Percentiles rank a stretch among this genome's conserved stretches.
These are phyloP conservation scores for Akanthomyces uredinophilus DNA, from an alignment of 2,329 filamentous ascomycete species.

Conservation along the genomic window DNA sequence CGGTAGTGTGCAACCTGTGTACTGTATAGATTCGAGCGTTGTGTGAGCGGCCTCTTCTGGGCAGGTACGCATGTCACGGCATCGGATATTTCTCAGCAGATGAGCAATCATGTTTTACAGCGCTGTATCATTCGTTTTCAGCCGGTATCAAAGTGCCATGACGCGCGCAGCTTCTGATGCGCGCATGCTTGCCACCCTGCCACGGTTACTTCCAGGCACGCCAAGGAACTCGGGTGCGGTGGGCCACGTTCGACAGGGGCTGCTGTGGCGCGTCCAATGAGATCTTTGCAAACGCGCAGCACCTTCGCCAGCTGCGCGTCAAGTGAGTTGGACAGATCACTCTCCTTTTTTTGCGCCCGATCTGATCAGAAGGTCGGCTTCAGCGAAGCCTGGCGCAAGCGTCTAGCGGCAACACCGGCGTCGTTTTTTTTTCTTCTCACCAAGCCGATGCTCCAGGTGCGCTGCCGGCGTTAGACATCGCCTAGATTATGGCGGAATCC, in stretches of 20 bases:
- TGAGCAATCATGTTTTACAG: no score
- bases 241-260: not conserved
- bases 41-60: no score
- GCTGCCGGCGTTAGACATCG: not conserved
- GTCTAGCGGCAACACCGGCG: not conserved
- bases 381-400: not conserved
- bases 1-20: no score
- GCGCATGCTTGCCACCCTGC: not conserved
- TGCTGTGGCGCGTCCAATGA: not conserved
- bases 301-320: not conserved
- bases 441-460: not conserved
- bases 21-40: no score
- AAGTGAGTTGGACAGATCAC: conserved; percentile 2
- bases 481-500: not conserved
- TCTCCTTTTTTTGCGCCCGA: not conserved
- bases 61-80: no score
- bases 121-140: no score
- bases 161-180: not conserved
- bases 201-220: not conserved
- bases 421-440: not conserved
- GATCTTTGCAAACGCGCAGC: not conserved
- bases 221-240: not conserved
- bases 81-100: no score
- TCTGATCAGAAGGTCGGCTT: not conserved
- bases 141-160: no score